Evolutionary conservation across 2,329 filamentous ascomycete genomes (phyloP).

Genomic region (Fusarium keratoplasticum): DNA sequence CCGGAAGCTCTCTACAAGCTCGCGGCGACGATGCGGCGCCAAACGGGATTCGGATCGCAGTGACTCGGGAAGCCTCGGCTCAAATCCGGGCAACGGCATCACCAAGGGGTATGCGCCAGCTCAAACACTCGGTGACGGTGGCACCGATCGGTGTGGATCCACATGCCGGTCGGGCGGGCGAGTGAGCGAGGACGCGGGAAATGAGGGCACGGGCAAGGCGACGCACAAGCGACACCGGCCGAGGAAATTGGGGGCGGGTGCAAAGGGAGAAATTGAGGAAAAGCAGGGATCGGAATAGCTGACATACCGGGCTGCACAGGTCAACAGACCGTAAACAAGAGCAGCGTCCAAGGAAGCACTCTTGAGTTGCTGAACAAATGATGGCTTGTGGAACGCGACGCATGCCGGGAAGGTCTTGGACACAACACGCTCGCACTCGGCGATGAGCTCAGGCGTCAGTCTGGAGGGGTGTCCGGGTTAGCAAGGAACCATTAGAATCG

Average conservation of each 20-base stretch:
- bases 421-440: conserved; percentile 71
- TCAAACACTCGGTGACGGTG: conserved; percentile 35
- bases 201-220: conserved; percentile 31
- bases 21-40: not conserved
- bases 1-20: not conserved
- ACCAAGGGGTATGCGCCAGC: conserved; percentile 14
- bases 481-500: conserved; percentile 21
- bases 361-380: conserved; percentile 71
- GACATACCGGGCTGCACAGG: conserved; percentile 68
- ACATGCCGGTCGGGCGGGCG: conserved; percentile 38
- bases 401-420: conserved; percentile 71
- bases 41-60: conserved; percentile 13
- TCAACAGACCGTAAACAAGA: conserved; percentile 69
- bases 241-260: conserved; percentile 15
- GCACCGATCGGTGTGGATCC: conserved; percentile 43
- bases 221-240: conserved; percentile 10
- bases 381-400: conserved; percentile 72
- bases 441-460: conserved; percentile 67
- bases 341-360: conserved; percentile 65
- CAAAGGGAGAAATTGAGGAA: conserved; percentile 36
- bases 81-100: conserved; percentile 32
- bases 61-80: conserved; percentile 37
- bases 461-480: conserved; percentile 46
- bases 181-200: conserved; percentile 35
- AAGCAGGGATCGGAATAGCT: conserved; percentile 20